Base-by-base conservation (phyloP, 805 yeast genomes). In the Wickerhamiella australiensis region DNA sequence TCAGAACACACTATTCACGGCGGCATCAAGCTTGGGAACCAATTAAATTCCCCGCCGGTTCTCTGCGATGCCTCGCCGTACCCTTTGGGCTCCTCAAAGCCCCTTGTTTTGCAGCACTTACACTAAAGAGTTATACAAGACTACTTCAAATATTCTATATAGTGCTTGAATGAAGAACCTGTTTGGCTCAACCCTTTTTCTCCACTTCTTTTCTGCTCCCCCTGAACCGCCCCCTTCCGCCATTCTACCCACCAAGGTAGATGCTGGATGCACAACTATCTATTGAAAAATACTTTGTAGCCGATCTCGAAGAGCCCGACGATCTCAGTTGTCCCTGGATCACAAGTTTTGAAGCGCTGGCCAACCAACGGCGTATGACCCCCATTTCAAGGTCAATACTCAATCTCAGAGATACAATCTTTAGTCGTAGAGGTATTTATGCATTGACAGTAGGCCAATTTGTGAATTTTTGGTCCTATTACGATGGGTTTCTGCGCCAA, bases 401-500 rank as follows among this genome's bases (percentile, higher is more conserved):
- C 9, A 23, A 46, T 21, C 25, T 46, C 2, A 25, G 49, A 11
- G 49, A 46, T 13, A 23, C 18, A 6, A 12, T 46, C 5, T 46
- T 46, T 27, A 33, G 15, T 8, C 26, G 12, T 13, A 40, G 43
- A 7, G 48, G 48, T 33, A 7, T 15, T 3, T 18, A 46, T 26
- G 43, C 29, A 3, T 22, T 46, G 3, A 37, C 27, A 4, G 37
- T 37, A 3, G 49, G 37, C 21, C 43, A 46, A 29, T 46, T 46
- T 21, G 43, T 22, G 3, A 22, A 36, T 2, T 46, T 46, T 7
- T 46, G 49, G 49, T 37, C 43, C 5, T 46, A 36, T 18, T 46
- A 46, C 12, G 49, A 46, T 18, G 49, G 49, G 20, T 46, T 46
- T 26, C 9, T 46, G 27, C 42, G 37, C 15, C 22, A 27, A 21